Conservation (phyloP, 441 rosid genomes). For the Syzygium syzygioides region DNA sequence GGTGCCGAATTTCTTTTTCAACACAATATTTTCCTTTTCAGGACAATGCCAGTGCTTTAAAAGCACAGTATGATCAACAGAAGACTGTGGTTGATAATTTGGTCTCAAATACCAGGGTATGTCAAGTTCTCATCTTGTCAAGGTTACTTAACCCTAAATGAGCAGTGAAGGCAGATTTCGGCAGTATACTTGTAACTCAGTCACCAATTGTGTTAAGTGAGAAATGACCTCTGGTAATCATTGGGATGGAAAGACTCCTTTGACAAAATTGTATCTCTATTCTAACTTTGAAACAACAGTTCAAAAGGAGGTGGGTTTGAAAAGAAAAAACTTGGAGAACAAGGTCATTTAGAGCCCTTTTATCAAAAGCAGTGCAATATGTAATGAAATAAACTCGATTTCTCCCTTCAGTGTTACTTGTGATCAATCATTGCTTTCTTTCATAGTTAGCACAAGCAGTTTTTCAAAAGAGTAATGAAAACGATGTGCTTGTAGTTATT, state of each 20-base stretch:
- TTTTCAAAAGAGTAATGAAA: neutral
- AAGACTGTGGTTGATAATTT: constrained; percentile 81
- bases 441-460: neutral
- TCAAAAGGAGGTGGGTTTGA: neutral
- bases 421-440: neutral
- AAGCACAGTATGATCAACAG: constrained; percentile 90
- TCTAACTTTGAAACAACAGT: neutral
- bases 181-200: neutral
- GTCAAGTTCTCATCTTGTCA: neutral
- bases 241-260: neutral
- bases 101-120: constrained; percentile 92
- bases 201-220: neutral
- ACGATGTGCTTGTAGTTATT: neutral
- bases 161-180: neutral
- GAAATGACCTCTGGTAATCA: neutral
- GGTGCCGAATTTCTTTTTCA: neutral
- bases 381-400: neutral
- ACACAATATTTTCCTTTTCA: constrained; percentile 18
- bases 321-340: neutral
- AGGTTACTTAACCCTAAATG: neutral
- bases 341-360: neutral
- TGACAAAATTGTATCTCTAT: neutral
- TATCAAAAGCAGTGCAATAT: neutral
- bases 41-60: constrained; percentile 80
- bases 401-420: neutral